Base-by-base conservation (phyloP, 2,329 filamentous ascomycete genomes). In the Scolecobasidium constrictum region DNA sequence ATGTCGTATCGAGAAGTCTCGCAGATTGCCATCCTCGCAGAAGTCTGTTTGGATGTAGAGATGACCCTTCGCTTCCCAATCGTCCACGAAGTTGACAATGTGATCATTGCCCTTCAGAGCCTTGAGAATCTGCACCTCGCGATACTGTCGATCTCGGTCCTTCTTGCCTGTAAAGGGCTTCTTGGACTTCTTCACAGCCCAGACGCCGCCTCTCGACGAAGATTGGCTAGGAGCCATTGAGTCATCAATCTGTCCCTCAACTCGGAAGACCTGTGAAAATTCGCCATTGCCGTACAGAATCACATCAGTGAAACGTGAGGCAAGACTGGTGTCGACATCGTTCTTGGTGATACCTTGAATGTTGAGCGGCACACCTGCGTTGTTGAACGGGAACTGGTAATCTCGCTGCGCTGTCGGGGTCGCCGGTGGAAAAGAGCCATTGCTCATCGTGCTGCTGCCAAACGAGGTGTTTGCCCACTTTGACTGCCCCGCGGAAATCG, bases 21-120 rank as follows among this genome's bases (percentile, higher is more conserved):
- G 83, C 35, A 98, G 68, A 47, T 86, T 94, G 13, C 92, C 92
- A 58, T 94, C 86, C 58, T 95, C 88, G 56, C 92, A 98, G 58
- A 81, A 96, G 57, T 98, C 92, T 0, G 90, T 96, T 66, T 96
- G 90, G 47, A 98, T 96, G 65, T 95, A 98, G 7, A 98, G 74
- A 56, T 90, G 80, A 44, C 76, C 75, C 51, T 85, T 78, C 47
- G 83, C 73, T 62, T 95, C 90, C 92, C 92, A 98, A 57, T 80
- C 81, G 53, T 93, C 80, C 43, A 87, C 71, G 51, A 90, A 83
- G 48, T 84, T 78, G 41, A 98, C 71, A 42, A 96, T 76, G 60
- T 98, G 88, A 54, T 94, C 86, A 43, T 82, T 80, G 45, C 83
- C 78, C 40, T 76, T 77, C 34, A 98, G 68, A n/a, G 78, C 72